Conservation (phyloP, 768 basidiomycete genomes). For the Russula griseocarnosa region DNA sequence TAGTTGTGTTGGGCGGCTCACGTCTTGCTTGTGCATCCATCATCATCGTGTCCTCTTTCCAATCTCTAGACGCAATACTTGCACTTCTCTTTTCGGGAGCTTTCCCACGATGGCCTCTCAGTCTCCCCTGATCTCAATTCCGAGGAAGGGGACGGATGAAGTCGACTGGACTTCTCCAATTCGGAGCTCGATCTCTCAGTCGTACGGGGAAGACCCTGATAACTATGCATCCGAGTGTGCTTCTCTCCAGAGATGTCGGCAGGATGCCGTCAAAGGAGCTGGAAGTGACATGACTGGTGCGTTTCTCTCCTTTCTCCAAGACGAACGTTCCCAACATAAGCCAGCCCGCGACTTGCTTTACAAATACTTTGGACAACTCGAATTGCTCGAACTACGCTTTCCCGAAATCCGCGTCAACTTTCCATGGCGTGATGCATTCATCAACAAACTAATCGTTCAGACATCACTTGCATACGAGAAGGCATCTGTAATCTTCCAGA, state of each 20-base stretch:
- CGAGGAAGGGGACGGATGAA: slow-evolving; percentile 91
- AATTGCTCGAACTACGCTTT: slow-evolving; percentile 94
- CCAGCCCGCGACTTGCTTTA: slow-evolving; percentile 88
- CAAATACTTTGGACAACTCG: slow-evolving; percentile 99
- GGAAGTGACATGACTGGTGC: slow-evolving; percentile 93
- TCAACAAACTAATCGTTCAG: slow-evolving; percentile 87
- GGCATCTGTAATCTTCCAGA: slow-evolving; percentile 94
- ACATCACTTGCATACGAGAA: slow-evolving; percentile 98
- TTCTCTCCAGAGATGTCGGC: slow-evolving; percentile 82
- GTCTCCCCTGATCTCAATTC: slow-evolving; percentile 87
- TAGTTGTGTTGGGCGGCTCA: background rate
- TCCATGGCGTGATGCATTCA: slow-evolving; percentile 97
- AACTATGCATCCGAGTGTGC: slow-evolving; percentile 82
- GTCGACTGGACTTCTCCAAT: slow-evolving; percentile 95
- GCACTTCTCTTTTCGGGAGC: background rate
- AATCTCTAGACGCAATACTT: background rate
- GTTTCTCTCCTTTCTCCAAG: slow-evolving; percentile 29
- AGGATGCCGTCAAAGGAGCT: slow-evolving; percentile 94
- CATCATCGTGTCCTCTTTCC: background rate
- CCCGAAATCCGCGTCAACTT: slow-evolving; percentile 95
- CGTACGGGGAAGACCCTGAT: slow-evolving; percentile 91
- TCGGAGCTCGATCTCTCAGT: slow-evolving; percentile 78
- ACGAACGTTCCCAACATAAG: background rate
- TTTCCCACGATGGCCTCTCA: slow-evolving; percentile 58
- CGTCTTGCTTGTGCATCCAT: slow-evolving; percentile 1